Evolutionary conservation across 352 stramenopile genomes (phyloP).

Genomic region (Stephanocyclus meneghinianus): DNA sequence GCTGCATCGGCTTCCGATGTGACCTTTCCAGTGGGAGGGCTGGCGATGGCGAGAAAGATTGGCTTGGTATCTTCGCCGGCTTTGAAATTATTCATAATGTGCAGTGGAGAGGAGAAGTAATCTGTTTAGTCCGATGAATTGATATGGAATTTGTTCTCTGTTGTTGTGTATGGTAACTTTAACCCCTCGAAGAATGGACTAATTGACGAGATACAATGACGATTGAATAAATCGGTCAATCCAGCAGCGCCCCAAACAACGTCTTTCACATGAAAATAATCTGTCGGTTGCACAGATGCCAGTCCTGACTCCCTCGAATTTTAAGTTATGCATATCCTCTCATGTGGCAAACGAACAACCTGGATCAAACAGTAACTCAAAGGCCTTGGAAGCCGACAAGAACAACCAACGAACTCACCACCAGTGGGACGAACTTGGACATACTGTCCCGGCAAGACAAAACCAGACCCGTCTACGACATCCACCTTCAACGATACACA

Average conservation of each 20-base stretch:
- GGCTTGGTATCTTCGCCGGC: constrained; percentile 59
- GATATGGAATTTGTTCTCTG: not conserved
- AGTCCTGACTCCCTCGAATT: no score
- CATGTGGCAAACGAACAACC: no score
- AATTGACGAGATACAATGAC: no score
- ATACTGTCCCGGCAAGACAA: constrained; percentile 75
- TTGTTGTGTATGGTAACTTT: no score
- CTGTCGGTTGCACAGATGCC: no score
- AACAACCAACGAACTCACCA: constrained; percentile 24
- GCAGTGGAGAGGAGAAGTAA: not conserved
- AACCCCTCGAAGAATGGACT: no score
- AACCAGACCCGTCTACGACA: constrained; percentile 63
- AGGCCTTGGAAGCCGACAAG: not conserved
- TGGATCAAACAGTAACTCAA: no score
- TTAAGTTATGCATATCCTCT: no score
- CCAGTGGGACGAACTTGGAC: constrained; percentile 62
- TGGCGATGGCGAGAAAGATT: constrained; percentile 78
- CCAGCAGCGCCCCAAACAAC: no score
- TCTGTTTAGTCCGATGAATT: not conserved
- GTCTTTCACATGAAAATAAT: no score
- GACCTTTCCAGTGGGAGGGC: constrained; percentile 48
- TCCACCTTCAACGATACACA: constrained; percentile 60
- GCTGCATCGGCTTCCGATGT: constrained; percentile 34
- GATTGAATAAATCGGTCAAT: no score
- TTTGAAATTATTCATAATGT: not conserved